Evolutionary conservation across 2,329 filamentous ascomycete species (phyloP), one percentile per base, ranked within the genome.

Genomic region (Stagonosporopsis vannaccii): DNA sequence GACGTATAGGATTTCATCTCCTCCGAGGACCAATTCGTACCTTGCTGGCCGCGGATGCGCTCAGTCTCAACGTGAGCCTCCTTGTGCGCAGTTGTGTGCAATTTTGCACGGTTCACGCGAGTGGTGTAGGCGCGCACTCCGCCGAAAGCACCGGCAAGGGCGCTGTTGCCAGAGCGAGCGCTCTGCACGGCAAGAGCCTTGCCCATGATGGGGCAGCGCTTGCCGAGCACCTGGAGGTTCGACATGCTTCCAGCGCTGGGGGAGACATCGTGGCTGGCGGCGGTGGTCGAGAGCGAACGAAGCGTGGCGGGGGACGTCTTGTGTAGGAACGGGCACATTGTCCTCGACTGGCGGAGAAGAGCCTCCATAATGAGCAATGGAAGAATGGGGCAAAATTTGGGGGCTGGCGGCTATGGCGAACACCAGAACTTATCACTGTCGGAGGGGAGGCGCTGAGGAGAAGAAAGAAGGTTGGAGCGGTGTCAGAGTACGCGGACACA

Each of bases 181-280:
- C 79, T 80, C 83, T 97, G 94, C 35, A 97, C 89, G 59, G 92
- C 90, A 76, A 99, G 86, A 37, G 95, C 95, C 84, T 97, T 96
- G 78, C 93, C 94, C 95, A 99, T 99, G 78, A 99, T 90, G 56
- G 95, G 95, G 85, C 95, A 99, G 77, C 94, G 92, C 74, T 92
- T 89, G 71, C 92, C 95, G 73, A 96, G 87, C 67, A 95, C 87
- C 82, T 98, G 95, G 71, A 99, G 85, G 81, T 97, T 98, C 73
- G 92, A 97, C 87, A 98, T 97, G 79, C 91, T 92, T 71, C 93
- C 92, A 66, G 93, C 94, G 71, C 92, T 90, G 54, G 88, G 89
- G 50, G 90, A 90, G 60, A 84, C 83, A 75, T 87, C 85, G 67
- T 82, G 84, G 72, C 80, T 85, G 74, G 80, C 87, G 78, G 80